Evolutionary conservation across 106 monocot species (phyloP).

Genomic region (Dioscorea alata): DNA sequence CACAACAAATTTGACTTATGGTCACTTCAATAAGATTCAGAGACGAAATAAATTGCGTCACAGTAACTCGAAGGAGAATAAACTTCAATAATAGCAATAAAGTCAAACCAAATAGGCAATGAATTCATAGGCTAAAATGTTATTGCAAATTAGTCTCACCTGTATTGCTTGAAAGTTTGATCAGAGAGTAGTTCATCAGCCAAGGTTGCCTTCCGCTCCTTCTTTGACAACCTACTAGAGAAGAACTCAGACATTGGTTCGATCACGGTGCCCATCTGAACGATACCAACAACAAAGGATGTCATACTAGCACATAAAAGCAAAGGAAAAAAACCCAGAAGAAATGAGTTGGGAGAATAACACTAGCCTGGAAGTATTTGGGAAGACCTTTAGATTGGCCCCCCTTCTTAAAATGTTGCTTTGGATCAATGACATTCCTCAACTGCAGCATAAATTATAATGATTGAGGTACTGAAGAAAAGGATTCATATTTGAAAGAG

Average conservation of each 20-base stretch:
- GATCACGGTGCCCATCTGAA: conserved; percentile 76
- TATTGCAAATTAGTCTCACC: conserved; percentile 21
- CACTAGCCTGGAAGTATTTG: conserved; percentile 68
- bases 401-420: conserved; percentile 57
- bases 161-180: conserved; percentile 48
- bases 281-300: neutral
- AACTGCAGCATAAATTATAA: conserved; percentile 26
- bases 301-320: neutral
- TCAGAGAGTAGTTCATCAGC: conserved; percentile 78
- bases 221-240: conserved; percentile 74
- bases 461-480: too few relatives aligned
- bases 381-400: conserved; percentile 41
- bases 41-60: too few relatives aligned
- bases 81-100: too few relatives aligned
- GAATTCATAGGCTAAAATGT: neutral
- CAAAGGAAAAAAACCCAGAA: too few relatives aligned
- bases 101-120: neutral
- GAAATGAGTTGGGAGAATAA: neutral
- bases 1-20: too few relatives aligned
- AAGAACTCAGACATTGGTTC: conserved; percentile 77
- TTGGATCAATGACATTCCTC: conserved; percentile 64
- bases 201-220: conserved; percentile 74
- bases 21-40: too few relatives aligned
- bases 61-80: too few relatives aligned
- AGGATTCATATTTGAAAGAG: too few relatives aligned